Evolutionary conservation across 768 basidiomycete genomes (phyloP), one percentile per base, ranked within the genome.

Genomic region (Phanerochaete carnosa): DNA sequence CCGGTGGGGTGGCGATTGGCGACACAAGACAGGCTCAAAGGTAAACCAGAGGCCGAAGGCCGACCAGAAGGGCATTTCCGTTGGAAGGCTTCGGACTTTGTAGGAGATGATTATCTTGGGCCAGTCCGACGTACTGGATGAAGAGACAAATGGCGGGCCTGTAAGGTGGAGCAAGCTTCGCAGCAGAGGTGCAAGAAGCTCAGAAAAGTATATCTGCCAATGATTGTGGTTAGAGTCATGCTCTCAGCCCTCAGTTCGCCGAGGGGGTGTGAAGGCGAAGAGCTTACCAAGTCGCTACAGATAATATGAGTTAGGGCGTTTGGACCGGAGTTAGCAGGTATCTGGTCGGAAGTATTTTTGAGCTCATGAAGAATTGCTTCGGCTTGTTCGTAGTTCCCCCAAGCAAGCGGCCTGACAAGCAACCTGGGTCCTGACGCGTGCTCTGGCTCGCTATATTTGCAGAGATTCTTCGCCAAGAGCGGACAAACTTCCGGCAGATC

Each of bases 221-320:
- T 39, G 28, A 19, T 62, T 28, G 23, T n/a, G 16, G 11, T n/a
- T 26, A 29, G 26, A 52, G 54, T 43, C 39, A 43, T 11, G 39
- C n/a, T n/a, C n/a, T n/a, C 8, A 43, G 6, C 11, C 39, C 11
- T 19, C 39, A 43, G 54, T 23, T 22, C 12, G 13, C 23, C 33
- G 26, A 25, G 22, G 19, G 58, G 45, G 59, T 47, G 32, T 1
- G 16, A 30, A 33, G 47, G 23, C 32, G 26, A 12, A n/a, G 26
- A 43, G 80, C 86, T 69, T 74, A 92, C 92, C 57, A 95, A 80
- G 73, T 94, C 92, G 69, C 93, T 94, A 72, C 92, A 91, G 23
- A 94, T 70, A 47, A 95, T 80, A 67, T 92, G 89, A 1, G 87
- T 88, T 55, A 84, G 66, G 47, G 57, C 32, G 55, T 25, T 25